Base-by-base conservation (phyloP, 106 monocot genomes). In the Allium sativum region DNA sequence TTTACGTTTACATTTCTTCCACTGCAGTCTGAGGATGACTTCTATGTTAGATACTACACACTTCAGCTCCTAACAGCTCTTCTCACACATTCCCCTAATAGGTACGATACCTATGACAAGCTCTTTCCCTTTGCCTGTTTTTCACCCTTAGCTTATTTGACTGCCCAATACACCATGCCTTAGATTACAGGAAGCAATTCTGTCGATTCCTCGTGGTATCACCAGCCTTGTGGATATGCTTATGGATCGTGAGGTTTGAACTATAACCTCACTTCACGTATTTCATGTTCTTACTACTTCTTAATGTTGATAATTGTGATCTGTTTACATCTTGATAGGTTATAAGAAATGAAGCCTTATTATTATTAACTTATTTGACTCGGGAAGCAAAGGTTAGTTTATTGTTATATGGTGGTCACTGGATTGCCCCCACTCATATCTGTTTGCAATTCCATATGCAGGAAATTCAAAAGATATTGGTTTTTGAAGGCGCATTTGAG, bases 381-480 rank as follows among this genome's bases (percentile, higher is more conserved):
- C 82, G 98, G 18, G 92, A 98, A 43, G 92, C 98, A 48, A 92
- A 92, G 84, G 91, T 88, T 52, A 45, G 44, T 7, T 10, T 56
- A 64, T 8, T 40, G 43, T 72, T 20, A 47, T 40, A 64, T 48
- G 10, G 70, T 62, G 9, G 40, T 14, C 45, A 41, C 14, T 42
- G 7, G 17, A 62, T n/a, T 45, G 55, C 10, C 16, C 31, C 2
- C 31, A 31, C 31, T 31, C 31, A 31, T 31, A 3, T 31, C 31
- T 31, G 31, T 31, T 31, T 31, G 31, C 31, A 31, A 31, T 31
- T 31, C 31, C 1, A 5, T 31, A 31, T 48, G 65, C 76, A 98
- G 98, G 98, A 98, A 77, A 98, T 98, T 77, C 92, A 98, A 91
- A 98, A 98, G 75, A 92, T 98, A 77, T 77, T 98, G 44, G 92